Base-by-base conservation (phyloP, 1,284 basidiomycete species). In the Flammula alnicola region DNA sequence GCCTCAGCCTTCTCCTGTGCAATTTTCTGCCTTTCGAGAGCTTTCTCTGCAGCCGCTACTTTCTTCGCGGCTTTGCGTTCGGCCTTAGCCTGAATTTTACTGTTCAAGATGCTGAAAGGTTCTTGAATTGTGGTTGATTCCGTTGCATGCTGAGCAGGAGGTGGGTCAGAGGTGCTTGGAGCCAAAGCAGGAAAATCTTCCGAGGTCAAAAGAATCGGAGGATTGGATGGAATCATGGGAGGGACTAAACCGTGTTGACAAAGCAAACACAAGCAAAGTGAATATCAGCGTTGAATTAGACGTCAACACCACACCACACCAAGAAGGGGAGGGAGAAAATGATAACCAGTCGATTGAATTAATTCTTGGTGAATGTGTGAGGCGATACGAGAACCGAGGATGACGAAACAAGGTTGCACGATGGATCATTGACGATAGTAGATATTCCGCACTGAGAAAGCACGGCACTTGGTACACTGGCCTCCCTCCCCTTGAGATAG, bases 401-500 rank as follows among this genome's bases (percentile, higher is more conserved):
- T 61, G 60, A 66, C 65, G 49, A 32, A 14, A 49, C 38, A 47
- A 47, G 42, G 37, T 48, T 65, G 65, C 70, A 69, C 54, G 67
- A 64, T 65, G 59, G 56, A 67, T 86, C 74, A 86, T 73, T 78
- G 78, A 66, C 77, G 82, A 77, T 81, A 74, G 72, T 80, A 79
- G 71, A 79, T 72, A 79, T 85, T 84, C 83, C 84, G 84, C 83
- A 86, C 84, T 88, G 83, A 73, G 73, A 83, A 88, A 86, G 86
- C 74, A 88, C 81, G 84, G 84, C 71, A 72, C 84, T 88, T 77
- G 85, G 84, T 87, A 87, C 81, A 78, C 76, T 81, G 79, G 76
- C 81, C 83, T 81, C 84, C 84, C 83, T 84, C 87, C 84, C 84
- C 81, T 79, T 66, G 68, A 70, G 65, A 65, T 68, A 61, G 67